Base-by-base conservation (phyloP, 2,329 filamentous ascomycete species). In the Nectriaceae sp. region DNA sequence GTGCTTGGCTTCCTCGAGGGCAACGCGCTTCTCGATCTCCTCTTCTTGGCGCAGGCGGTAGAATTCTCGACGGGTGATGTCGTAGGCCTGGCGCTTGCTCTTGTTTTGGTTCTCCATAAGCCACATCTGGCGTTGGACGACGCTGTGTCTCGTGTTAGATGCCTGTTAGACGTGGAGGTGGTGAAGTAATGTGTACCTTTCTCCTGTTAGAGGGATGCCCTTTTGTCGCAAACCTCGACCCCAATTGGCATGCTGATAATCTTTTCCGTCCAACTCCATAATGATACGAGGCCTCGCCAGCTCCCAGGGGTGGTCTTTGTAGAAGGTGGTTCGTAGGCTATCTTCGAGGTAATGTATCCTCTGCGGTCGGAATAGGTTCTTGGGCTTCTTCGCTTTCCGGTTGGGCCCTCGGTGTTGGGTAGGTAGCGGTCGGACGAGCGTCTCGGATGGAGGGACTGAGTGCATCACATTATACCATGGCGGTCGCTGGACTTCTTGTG, bases 271-370 rank as follows among this genome's bases (percentile, higher is more conserved):
- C 59, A 85, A 77, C 72, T 99, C 94, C 10, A 97, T 74, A 40
- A 99, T 76, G 49, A 96, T 78, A 59, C 90, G 81, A 46, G 94
- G 94, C 54, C 93, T 81, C 16, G 94, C 94, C 65, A 99, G 75
- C 72, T 99, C 94, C 94, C 94, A 99, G 4, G 94, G 94, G 68
- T 99, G 94, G 69, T 99, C 93, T 64, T 80, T 84, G 75, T 89
- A 99, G 74, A 97, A 99, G 21, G 85, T 83, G 58, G 73, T 77
- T 55, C 94, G 86, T 63, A 99, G 77, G 51, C 75, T 71, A 71
- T 99, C 94, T 69, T 99, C 94, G 51, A 88, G 83, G 67, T 94
- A 97, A 45, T 74, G 75, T 55, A 99, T 85, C 49, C 76, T 73
- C 56, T 91, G 82, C 2, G 94, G 94, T 60, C 85, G 83, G 76